A percentile compares a stretch with the other conserved stretches of the same genome.
phyloP scores from a whole-genome alignment of 352 stramenopile species.

The Phytophthora foliorum region DNA sequence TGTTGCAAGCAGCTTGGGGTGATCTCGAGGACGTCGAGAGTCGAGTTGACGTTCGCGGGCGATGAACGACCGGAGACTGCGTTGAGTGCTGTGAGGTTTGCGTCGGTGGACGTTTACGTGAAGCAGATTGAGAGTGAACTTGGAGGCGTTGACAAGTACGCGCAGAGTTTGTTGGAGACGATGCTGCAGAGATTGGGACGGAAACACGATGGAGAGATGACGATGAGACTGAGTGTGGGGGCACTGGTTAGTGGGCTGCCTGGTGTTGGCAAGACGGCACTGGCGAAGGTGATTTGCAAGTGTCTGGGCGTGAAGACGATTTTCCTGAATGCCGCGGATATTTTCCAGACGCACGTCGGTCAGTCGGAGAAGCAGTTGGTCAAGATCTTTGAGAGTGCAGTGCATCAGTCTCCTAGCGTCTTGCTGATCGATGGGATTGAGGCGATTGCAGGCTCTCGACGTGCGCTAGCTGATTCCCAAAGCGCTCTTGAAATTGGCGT shows the following conservation, averaged over 20 bases:
- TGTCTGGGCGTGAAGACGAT: slow-evolving; percentile 47
- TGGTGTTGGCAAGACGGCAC: slow-evolving; percentile 76
- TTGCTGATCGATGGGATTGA: slow-evolving; percentile 94
- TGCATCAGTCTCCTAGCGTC: slow-evolving; percentile 62
- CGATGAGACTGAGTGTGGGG: slow-evolving; percentile 50
- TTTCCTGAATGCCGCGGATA: slow-evolving; percentile 89
- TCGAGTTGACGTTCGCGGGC: slow-evolving; percentile 45
- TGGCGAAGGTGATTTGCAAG: slow-evolving; percentile 59
- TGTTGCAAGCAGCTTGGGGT: slow-evolving; percentile 49
- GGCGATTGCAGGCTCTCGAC: slow-evolving; percentile 78
- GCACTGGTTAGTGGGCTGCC: slow-evolving; percentile 75
- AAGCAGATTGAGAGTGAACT: slow-evolving; percentile 43
- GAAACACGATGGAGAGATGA: not conserved
- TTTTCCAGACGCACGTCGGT: slow-evolving; percentile 95
- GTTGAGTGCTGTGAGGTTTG: slow-evolving; percentile 19
- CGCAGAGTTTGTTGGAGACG: slow-evolving; percentile 43
- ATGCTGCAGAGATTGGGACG: slow-evolving; percentile 47
- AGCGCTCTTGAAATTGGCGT: slow-evolving; percentile 81
- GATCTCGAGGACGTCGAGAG: slow-evolving; percentile 29
- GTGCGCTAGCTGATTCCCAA: slow-evolving; percentile 59
- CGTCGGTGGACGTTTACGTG: slow-evolving; percentile 39
- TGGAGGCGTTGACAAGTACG: slow-evolving; percentile 52
- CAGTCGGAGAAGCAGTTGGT: slow-evolving; percentile 88
- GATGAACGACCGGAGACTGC: not conserved
- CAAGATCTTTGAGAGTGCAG: slow-evolving; percentile 63